Evolutionary conservation across 75 land plant species (phyloP), one percentile per base, ranked within the genome.

Genomic region (Sequoiadendron giganteum): DNA sequence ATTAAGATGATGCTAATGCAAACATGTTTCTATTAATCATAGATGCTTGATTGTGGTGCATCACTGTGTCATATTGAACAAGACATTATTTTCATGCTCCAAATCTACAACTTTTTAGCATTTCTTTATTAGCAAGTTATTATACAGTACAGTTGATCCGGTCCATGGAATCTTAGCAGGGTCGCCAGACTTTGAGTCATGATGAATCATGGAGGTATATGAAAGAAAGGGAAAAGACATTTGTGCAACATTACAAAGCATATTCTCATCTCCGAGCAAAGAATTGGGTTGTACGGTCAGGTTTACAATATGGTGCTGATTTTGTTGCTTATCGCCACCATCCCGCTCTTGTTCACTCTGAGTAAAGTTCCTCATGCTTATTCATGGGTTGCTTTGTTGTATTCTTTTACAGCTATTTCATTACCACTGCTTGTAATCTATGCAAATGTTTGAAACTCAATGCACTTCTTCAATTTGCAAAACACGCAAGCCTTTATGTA

Each of bases 241-340:
- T 96, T 87, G 92, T 91, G 40, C 76, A 79, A 13, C 45, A 89
- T 25, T 96, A 92, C 89, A 92, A 90, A 84, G 99, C 96, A 14
- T 97, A 94, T 89, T 91, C 95, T 83, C 96, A 97, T 89, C 88
- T 96, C 4, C 87, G 97, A 68, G 58, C 49, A 8, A 95, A 95
- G 86, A 92, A 95, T 83, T 97, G 99, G 99, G 93, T 95, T 30
- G 95, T 96, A 58, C 93, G 93, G 3, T 58, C 95, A 11, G 99
- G 99, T 48, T 87, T 91, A 18, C 95, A 94, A 85, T 97, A 92
- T 90, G 98, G 99, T 13, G 96, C 91, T 30, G 96, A 97, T 85
- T 96, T 91, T 87, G 93, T 97, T 30, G 98, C 95, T 6, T 97
- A 96, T 80, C 90, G 93, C 28, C 99, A 97, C 86, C 98, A 97